phyloP scores from a whole-genome alignment of 73 alveolate species.

The Tetrahymena elliotti region DNA sequence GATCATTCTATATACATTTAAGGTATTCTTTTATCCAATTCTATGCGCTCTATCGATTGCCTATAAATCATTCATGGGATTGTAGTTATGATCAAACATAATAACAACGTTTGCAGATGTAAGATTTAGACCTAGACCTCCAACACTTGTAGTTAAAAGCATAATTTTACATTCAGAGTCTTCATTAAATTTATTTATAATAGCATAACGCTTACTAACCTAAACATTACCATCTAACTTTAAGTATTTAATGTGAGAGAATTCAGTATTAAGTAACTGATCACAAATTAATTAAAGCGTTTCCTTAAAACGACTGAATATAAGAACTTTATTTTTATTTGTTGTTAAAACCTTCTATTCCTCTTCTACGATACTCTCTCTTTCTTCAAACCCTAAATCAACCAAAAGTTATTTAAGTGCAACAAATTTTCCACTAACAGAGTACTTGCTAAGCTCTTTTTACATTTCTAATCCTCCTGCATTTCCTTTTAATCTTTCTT shows the following conservation, averaged over 20 bases:
- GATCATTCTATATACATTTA: constrained; percentile 94
- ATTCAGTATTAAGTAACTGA: constrained; percentile 37
- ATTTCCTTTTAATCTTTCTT: constrained; percentile 32
- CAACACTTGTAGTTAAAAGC: constrained; percentile 93
- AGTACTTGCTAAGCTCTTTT: not conserved
- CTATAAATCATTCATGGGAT: constrained; percentile 91
- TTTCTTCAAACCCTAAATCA: constrained; percentile 38
- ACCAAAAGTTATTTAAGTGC: constrained; percentile 15
- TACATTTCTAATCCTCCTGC: constrained; percentile 44
- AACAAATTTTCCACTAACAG: constrained; percentile 21
- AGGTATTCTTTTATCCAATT: constrained; percentile 96
- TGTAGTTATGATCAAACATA: constrained; percentile 99
- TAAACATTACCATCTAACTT: constrained; percentile 46
- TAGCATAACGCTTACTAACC: constrained; percentile 37
- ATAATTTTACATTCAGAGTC: constrained; percentile 80
- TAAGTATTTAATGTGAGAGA: constrained; percentile 31
- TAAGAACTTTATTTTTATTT: constrained; percentile 63
- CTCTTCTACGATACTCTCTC: constrained; percentile 3
- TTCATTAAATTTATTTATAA: constrained; percentile 86
- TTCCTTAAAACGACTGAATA: constrained; percentile 61
- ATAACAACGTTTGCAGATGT: constrained; percentile 98
- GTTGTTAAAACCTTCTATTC: constrained; percentile 13
- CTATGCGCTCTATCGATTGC: constrained; percentile 99
- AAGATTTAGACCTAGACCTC: constrained; percentile 98
- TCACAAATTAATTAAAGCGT: constrained; percentile 51